Evolutionary conservation across 306 rosid genomes (phyloP).

Genomic region (Sesbania bispinosa): DNA sequence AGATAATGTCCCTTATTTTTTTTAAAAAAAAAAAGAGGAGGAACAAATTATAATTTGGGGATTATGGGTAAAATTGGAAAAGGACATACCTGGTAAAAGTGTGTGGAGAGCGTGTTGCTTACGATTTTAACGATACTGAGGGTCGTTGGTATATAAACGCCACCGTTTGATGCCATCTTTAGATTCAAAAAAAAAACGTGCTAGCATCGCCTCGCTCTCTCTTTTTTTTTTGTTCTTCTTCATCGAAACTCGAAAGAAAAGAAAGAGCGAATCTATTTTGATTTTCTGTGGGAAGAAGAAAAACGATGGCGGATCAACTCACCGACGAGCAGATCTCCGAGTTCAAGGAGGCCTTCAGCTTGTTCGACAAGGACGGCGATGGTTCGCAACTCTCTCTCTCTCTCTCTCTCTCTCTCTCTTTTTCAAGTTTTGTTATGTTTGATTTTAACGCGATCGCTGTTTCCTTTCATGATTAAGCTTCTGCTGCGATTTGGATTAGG

Average conservation of each 20-base stretch:
- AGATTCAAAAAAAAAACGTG: slow-evolving; percentile 4
- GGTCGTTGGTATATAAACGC: not conserved
- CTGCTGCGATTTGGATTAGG: not conserved
- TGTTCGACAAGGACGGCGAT: slow-evolving; percentile 76
- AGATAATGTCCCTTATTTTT: no score
- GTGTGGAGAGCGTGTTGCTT: slow-evolving; percentile 24
- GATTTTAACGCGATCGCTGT: slow-evolving; percentile 3
- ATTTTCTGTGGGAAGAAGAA: not conserved
- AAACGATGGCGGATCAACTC: slow-evolving; percentile 70
- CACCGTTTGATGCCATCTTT: not conserved
- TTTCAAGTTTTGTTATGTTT: not conserved
- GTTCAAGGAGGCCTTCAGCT: slow-evolving; percentile 74
- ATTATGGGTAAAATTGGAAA: not conserved
- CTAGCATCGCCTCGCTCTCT: not conserved
- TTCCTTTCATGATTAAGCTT: not conserved
- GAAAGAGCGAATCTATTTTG: not conserved
- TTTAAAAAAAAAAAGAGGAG: not conserved
- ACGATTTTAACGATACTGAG: not conserved
- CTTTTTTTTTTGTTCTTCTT: slow-evolving; percentile 6
- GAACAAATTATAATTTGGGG: not conserved
- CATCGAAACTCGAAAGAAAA: not conserved
- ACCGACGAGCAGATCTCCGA: slow-evolving; percentile 80
- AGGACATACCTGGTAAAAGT: slow-evolving; percentile 2
- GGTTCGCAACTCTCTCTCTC: slow-evolving; percentile 49
- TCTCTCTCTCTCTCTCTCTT: not conserved